phyloP scores from a whole-genome alignment of 2,329 filamentous ascomycete species.

The Biscogniauxia sp. region DNA sequence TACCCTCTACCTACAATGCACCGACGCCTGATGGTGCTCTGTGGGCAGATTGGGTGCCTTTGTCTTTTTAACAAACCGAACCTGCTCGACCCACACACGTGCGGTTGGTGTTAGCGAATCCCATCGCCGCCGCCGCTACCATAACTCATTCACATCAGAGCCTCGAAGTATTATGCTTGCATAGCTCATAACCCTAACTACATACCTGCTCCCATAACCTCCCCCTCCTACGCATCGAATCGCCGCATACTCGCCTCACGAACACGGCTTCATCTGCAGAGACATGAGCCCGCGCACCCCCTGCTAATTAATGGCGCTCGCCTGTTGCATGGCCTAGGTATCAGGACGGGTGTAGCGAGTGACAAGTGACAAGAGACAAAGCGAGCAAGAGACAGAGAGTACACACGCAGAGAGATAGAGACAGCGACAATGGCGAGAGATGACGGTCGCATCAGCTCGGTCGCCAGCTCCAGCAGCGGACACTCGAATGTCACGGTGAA shows the following conservation, averaged over 20 bases:
- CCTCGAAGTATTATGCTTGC: background rate
- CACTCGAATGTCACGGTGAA: slow-evolving; percentile 65
- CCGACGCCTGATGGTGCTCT: background rate
- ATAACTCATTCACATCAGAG: background rate
- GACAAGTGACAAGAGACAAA: slow-evolving; percentile 25
- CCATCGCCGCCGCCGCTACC: background rate
- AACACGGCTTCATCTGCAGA: background rate
- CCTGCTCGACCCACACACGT: background rate
- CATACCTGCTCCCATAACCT: too few relatives aligned
- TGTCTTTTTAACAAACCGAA: background rate
- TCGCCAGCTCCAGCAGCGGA: slow-evolving; percentile 65
- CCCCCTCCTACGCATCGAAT: background rate
- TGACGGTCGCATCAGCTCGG: slow-evolving; percentile 66
- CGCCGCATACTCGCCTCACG: background rate
- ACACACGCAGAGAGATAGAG: slow-evolving; percentile 7
- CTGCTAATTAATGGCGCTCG: background rate
- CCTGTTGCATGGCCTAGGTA: background rate
- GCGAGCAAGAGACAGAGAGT: slow-evolving; percentile 18
- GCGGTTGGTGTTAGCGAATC: background rate
- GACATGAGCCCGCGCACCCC: background rate
- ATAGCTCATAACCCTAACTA: background rate
- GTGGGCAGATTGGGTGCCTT: background rate
- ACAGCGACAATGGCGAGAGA: slow-evolving; percentile 62
- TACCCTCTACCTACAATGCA: background rate
- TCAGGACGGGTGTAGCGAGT: slow-evolving; percentile 8